Evolutionary conservation across 306 rosid genomes (phyloP).

Genomic region (Cyclanthera cordifolia): DNA sequence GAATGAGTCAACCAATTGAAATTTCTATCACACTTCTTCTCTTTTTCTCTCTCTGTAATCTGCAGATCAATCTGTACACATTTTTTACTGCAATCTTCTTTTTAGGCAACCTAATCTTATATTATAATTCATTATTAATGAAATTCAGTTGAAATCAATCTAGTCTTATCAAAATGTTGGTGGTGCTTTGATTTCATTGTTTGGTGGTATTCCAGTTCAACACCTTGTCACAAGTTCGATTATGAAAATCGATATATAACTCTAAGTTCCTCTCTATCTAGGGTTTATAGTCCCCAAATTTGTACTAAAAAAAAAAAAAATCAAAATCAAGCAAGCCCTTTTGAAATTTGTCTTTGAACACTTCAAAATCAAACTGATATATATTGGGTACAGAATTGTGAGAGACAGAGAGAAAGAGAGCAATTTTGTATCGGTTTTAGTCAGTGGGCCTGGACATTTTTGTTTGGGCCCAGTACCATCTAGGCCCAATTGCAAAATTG

Average conservation of each 20-base stretch:
- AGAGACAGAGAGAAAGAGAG: not conserved
- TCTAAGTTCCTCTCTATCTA: no score
- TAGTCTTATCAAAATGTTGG: no score
- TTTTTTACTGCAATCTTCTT: not conserved
- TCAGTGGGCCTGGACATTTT: not conserved
- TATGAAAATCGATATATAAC: no score
- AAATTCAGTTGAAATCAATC: no score
- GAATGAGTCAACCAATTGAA: conserved; percentile 2
- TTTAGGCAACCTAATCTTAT: no score
- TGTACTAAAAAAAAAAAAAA: no score
- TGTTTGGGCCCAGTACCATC: not conserved
- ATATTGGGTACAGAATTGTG: not conserved
- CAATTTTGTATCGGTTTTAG: not conserved
- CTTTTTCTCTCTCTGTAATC: not conserved
- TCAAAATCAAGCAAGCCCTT: no score
- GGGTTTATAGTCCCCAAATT: no score
- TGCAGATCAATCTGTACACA: not conserved
- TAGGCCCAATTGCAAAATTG: not conserved
- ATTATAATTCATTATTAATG: no score
- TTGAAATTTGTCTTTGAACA: not conserved
- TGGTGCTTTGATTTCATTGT: no score
- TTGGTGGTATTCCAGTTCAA: no score
- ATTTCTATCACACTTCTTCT: not conserved
- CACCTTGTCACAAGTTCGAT: no score
- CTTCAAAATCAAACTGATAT: not conserved